Evolutionary conservation across 1,284 basidiomycete genomes (phyloP).

Genomic region (Ceratobasidium sp.): DNA sequence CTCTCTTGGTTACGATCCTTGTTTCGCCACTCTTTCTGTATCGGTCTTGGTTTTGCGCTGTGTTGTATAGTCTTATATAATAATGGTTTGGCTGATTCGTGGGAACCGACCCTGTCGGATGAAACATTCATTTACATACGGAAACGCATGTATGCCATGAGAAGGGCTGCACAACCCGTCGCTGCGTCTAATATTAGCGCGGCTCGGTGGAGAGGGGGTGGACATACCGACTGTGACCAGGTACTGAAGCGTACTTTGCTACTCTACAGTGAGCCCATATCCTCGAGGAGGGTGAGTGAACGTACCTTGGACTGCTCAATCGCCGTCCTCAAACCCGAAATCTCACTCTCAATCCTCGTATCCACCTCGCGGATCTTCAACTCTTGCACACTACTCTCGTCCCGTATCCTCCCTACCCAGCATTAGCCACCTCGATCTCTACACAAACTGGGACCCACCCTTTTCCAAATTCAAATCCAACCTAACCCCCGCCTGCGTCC

Average conservation of each 20-base stretch:
- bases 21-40: constrained; percentile 20
- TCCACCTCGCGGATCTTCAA: constrained; percentile 99
- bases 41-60: background rate
- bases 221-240: constrained; percentile 79
- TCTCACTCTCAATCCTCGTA: constrained; percentile 96
- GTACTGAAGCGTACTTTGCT: constrained; percentile 85
- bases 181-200: constrained; percentile 53
- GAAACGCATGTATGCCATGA: constrained; percentile 86
- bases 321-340: constrained; percentile 85
- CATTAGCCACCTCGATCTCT: constrained; percentile 1
- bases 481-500: constrained; percentile 93
- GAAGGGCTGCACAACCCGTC: constrained; percentile 83
- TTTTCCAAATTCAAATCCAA: constrained; percentile 98
- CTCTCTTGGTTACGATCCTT: background rate
- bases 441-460: constrained; percentile 50
- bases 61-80: background rate
- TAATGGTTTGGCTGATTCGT: too few species aligned
- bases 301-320: constrained; percentile 90
- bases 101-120: too few species aligned
- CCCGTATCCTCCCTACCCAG: constrained; percentile 74
- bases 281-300: constrained; percentile 36
- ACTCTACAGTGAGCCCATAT: constrained; percentile 4
- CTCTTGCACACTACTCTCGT: constrained; percentile 91
- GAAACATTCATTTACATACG: constrained; percentile 28
- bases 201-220: constrained; percentile 6